Percentiles rank a stretch among this genome's conserved stretches.
Evolutionary conservation across 805 yeast genomes (phyloP).

Genomic region (Ogataea polymorpha): DNA sequence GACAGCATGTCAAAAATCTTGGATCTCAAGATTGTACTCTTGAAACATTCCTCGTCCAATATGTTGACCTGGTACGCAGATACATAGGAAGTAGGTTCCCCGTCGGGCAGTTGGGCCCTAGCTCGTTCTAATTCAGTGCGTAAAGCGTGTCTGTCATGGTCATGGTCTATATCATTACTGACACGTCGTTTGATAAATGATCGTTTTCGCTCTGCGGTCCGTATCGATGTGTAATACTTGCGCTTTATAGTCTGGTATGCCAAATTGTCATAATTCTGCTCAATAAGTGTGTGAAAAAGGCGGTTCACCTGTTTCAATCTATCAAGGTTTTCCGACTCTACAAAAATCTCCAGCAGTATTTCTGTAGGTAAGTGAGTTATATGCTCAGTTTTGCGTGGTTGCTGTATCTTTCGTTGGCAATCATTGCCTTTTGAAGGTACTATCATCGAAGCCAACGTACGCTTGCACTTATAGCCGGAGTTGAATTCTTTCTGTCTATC

Average conservation of each 20-base stretch:
- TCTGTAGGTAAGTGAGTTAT: slow-evolving; percentile 21
- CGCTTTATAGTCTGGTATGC: slow-evolving; percentile 8
- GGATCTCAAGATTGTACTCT: slow-evolving; percentile 2
- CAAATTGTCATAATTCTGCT: slow-evolving; percentile 9
- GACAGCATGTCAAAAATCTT: slow-evolving; percentile 3
- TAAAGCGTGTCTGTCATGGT: slow-evolving; percentile 21
- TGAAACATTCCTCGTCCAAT: slow-evolving; percentile 10
- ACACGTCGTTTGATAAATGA: slow-evolving; percentile 17
- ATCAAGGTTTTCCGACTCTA: slow-evolving; percentile 13
- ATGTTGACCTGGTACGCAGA: slow-evolving; percentile 12
- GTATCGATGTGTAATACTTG: slow-evolving; percentile 2
- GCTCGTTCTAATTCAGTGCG: slow-evolving; percentile 14
- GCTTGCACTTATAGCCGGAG: slow-evolving; percentile 1
- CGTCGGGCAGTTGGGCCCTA: background rate
- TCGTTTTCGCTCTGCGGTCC: slow-evolving; percentile 4
- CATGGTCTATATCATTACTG: slow-evolving; percentile 19
- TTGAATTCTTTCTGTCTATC: slow-evolving; percentile 7
- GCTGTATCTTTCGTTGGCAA: background rate
- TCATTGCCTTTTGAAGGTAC: background rate
- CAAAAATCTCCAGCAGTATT: slow-evolving; percentile 16
- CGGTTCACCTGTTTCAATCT: slow-evolving; percentile 7
- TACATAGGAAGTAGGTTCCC: slow-evolving; percentile 2
- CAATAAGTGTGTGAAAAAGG: slow-evolving; percentile 10
- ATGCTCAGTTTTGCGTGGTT: background rate
- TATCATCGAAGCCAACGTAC: background rate